Evolutionary conservation across 768 basidiomycete genomes (phyloP).

Genomic region (Grammothele lineata): DNA sequence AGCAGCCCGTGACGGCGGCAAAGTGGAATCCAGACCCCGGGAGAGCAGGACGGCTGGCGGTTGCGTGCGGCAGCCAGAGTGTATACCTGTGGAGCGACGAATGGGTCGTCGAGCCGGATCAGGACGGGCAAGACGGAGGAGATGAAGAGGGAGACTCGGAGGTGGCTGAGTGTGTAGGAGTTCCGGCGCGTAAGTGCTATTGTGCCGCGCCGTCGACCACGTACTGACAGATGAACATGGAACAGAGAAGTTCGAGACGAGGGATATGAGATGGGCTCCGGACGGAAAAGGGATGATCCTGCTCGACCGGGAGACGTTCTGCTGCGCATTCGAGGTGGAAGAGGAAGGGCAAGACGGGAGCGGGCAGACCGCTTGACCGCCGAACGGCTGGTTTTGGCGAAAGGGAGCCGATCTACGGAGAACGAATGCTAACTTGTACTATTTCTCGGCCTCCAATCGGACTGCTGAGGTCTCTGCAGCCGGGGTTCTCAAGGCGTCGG

Average conservation of each 20-base stretch:
- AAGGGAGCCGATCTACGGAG: too few species aligned
- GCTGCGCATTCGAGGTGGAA: constrained; percentile 77
- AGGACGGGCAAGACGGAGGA: constrained; percentile 13
- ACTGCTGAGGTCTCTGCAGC: too few species aligned
- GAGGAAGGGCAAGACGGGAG: constrained; percentile 14
- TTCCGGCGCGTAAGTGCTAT: constrained; percentile 73
- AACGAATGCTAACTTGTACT: too few species aligned
- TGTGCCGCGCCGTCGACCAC: neutral
- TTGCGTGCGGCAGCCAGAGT: constrained; percentile 65
- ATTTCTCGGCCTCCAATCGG: too few species aligned
- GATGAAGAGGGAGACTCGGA: constrained; percentile 59
- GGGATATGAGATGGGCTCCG: constrained; percentile 74
- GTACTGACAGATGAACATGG: neutral
- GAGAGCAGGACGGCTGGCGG: constrained; percentile 63
- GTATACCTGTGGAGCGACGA: constrained; percentile 83
- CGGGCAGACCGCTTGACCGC: too few species aligned
- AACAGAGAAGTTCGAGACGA: constrained; percentile 65
- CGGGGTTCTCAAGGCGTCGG: too few species aligned
- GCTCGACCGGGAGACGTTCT: constrained; percentile 75
- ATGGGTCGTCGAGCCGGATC: constrained; percentile 49
- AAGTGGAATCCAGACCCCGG: constrained; percentile 76
- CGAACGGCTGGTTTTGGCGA: too few species aligned
- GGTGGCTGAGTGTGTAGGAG: constrained; percentile 86
- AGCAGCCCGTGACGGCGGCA: constrained; percentile 57
- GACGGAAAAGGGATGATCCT: constrained; percentile 81